A percentile compares a stretch with the other conserved stretches of the same genome.
phyloP scores from a whole-genome alignment of 768 basidiomycete genomes.

The Hirschioporus abietinus region DNA sequence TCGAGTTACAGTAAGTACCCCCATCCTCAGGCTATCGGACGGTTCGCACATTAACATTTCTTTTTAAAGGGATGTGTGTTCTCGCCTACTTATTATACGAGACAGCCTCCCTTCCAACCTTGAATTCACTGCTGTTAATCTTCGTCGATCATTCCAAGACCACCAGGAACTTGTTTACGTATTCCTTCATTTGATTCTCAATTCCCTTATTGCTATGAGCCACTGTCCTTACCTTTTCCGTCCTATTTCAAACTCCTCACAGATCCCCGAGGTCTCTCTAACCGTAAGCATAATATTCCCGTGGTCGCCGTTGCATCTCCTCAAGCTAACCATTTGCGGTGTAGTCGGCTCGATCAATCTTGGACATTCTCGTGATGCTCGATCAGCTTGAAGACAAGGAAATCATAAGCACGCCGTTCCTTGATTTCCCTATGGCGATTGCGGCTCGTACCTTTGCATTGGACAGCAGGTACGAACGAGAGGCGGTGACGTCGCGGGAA shows the following conservation, averaged over 20 bases:
- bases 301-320: neutral
- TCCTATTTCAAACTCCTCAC: conserved; percentile 1
- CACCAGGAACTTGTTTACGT: neutral
- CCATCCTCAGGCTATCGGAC: neutral
- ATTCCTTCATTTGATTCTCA: conserved; percentile 2
- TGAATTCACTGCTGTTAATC: conserved; percentile 3
- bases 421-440: conserved; percentile 4
- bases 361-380: neutral
- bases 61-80: neutral
- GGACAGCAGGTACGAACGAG: neutral
- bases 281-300: neutral
- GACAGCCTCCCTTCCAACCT: conserved; percentile 1
- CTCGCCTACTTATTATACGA: neutral
- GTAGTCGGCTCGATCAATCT: conserved; percentile 4
- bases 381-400: neutral
- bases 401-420: neutral
- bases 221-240: neutral
- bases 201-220: neutral
- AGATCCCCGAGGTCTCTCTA: neutral
- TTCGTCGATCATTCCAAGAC: neutral
- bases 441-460: neutral
- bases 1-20: neutral
- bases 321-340: neutral
- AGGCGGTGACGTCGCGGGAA: neutral
- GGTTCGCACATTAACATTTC: neutral